These are phyloP conservation scores for Talaromyces sp. DNA, from an alignment of 2,329 filamentous ascomycete species.

Conservation along the genomic window DNA sequence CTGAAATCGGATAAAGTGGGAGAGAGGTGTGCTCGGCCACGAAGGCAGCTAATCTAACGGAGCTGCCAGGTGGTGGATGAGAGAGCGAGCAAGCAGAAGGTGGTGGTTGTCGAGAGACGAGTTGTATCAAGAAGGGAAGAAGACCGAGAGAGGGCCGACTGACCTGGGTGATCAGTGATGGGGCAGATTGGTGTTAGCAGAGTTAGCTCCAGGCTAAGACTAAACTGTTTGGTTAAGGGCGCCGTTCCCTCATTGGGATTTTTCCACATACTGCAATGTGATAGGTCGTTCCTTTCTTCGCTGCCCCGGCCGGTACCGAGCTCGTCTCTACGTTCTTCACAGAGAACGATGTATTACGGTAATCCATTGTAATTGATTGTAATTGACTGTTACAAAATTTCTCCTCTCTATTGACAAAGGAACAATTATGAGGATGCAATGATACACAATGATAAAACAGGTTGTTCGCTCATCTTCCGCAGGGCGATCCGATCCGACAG, in stretches of 20 bases:
- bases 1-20: neutral
- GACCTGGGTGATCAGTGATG: neutral
- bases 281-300: slow-evolving; percentile 4
- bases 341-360: neutral
- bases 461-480: neutral
- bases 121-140: slow-evolving; percentile 3
- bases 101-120: slow-evolving; percentile 16
- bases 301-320: slow-evolving; percentile 6
- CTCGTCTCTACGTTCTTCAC: neutral
- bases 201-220: slow-evolving; percentile 4
- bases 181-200: slow-evolving; percentile 11
- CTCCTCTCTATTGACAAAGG: neutral
- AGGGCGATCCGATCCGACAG: slow-evolving; percentile 4
- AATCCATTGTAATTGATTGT: neutral
- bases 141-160: slow-evolving; percentile 4
- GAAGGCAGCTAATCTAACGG: neutral
- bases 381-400: neutral
- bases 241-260: slow-evolving; percentile 12
- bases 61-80: neutral
- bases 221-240: neutral
- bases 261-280: slow-evolving; percentile 10
- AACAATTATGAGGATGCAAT: neutral
- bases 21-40: neutral
- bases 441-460: neutral
- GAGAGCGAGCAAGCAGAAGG: slow-evolving; percentile 7